A percentile compares a stretch with the other conserved stretches of the same genome.
Conservation (phyloP, 768 basidiomycete genomes). For the Serpula lacrymans region DNA sequence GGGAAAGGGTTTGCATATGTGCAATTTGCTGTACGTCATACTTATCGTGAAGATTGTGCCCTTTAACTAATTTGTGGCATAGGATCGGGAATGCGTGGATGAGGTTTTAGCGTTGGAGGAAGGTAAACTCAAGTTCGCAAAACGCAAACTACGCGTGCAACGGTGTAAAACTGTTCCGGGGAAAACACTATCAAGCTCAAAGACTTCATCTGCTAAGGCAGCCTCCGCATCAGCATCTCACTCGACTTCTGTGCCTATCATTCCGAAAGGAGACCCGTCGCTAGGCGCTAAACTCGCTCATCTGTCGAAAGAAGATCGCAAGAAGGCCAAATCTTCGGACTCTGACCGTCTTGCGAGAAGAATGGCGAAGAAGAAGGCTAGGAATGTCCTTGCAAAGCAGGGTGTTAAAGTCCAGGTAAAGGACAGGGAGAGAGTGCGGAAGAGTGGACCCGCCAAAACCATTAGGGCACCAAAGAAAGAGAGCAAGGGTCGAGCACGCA, state of each 20-base stretch:
- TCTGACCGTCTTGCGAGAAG: conserved; percentile 79
- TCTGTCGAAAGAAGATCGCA: conserved; percentile 83
- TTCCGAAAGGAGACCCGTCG: conserved; percentile 78
- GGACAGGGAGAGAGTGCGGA: conserved; percentile 48
- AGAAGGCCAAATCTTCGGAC: conserved; percentile 75
- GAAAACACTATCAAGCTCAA: conserved; percentile 16
- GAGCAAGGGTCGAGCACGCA: conserved; percentile 48
- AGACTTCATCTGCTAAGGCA: conserved; percentile 6
- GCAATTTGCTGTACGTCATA: conserved; percentile 61
- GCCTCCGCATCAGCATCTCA: conserved; percentile 16
- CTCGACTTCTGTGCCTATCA: conserved; percentile 20
- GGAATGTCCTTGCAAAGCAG: conserved; percentile 46
- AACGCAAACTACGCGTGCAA: conserved; percentile 88
- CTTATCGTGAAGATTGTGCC: background rate
- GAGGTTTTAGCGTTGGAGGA: conserved; percentile 82
- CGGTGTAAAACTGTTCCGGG: conserved; percentile 77
- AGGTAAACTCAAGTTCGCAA: conserved; percentile 82
- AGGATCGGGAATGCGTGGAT: conserved; percentile 93
- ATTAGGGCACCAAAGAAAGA: conserved; percentile 23
- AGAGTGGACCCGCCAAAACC: conserved; percentile 27
- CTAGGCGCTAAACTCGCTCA: conserved; percentile 77
- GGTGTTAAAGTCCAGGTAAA: conserved; percentile 36
- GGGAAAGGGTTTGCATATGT: conserved; percentile 97
- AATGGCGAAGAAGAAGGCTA: conserved; percentile 85
- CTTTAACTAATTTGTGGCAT: conserved; percentile 1